Evolutionary conservation across 495 filamentous ascomycete genomes (phyloP).

Genomic region (Barbatosphaeria neglecta): DNA sequence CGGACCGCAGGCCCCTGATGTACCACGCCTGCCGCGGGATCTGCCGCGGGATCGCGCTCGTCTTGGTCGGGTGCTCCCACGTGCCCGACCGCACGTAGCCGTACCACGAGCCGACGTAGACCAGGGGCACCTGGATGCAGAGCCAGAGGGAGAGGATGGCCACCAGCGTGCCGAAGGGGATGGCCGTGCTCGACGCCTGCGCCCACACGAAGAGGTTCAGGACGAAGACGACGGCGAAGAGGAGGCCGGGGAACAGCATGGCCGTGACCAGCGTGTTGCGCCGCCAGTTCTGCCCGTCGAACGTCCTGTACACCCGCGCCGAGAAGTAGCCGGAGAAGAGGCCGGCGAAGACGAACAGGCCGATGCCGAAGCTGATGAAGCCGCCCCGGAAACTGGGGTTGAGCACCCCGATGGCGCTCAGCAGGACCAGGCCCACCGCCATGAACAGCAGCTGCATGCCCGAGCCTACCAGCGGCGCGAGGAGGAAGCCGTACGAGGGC

Average conservation of each 20-base stretch:
- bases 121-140: conserved; percentile 78
- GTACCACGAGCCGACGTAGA: conserved; percentile 74
- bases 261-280: conserved; percentile 80
- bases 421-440: conserved; percentile 62
- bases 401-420: conserved; percentile 71
- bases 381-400: conserved; percentile 90
- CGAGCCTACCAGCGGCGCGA: conserved; percentile 79
- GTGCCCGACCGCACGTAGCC: conserved; percentile 55
- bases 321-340: conserved; percentile 91
- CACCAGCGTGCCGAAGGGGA: conserved; percentile 77
- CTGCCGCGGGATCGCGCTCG: conserved; percentile 58
- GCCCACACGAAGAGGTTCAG: conserved; percentile 92
- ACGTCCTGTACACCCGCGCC: conserved; percentile 72
- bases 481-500: conserved; percentile 60
- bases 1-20: conserved; percentile 45
- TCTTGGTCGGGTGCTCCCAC: conserved; percentile 86
- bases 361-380: conserved; percentile 78
- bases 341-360: conserved; percentile 80
- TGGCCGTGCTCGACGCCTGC: conserved; percentile 80
- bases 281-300: conserved; percentile 68
- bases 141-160: conserved; percentile 75
- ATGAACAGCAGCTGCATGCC: conserved; percentile 88
- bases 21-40: conserved; percentile 79
- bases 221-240: conserved; percentile 70
- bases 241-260: conserved; percentile 69